These are phyloP conservation scores for Cicer yamashitae DNA, from an alignment of 306 rosid genomes.

Conservation along the genomic window DNA sequence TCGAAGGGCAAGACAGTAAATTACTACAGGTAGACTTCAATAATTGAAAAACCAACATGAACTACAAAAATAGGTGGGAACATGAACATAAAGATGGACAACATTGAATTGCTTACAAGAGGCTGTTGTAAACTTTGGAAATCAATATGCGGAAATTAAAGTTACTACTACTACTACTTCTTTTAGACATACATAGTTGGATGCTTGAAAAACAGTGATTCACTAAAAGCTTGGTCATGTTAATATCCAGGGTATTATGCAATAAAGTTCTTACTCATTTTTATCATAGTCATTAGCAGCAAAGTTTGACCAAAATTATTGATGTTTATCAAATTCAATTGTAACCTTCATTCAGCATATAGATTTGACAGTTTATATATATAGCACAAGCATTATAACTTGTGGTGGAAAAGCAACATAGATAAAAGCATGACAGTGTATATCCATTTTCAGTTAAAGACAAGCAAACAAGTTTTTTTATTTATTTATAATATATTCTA, in stretches of 20 bases:
- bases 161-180: constrained; percentile 11
- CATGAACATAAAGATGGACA: constrained; percentile 18
- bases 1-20: background rate
- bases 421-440: background rate
- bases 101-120: background rate
- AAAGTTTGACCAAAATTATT: constrained; percentile 42
- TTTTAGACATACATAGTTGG: constrained; percentile 29
- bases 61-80: constrained; percentile 19
- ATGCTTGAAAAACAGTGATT: constrained; percentile 34
- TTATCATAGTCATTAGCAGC: constrained; percentile 39
- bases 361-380: background rate
- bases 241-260: constrained; percentile 19
- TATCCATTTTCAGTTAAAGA: constrained; percentile 40
- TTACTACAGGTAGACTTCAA: background rate
- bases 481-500: background rate
- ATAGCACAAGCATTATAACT: constrained; percentile 4
- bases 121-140: constrained; percentile 3
- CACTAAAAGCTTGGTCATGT: constrained; percentile 37
- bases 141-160: background rate
- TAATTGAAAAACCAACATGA: background rate
- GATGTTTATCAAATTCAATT: constrained; percentile 40
- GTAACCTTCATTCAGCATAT: constrained; percentile 20
- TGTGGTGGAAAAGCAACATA: background rate
- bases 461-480: background rate
- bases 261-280: constrained; percentile 27